These are phyloP conservation scores for Phytophthora pseudosyringae DNA, from an alignment of 352 stramenopile species.

Conservation along the genomic window DNA sequence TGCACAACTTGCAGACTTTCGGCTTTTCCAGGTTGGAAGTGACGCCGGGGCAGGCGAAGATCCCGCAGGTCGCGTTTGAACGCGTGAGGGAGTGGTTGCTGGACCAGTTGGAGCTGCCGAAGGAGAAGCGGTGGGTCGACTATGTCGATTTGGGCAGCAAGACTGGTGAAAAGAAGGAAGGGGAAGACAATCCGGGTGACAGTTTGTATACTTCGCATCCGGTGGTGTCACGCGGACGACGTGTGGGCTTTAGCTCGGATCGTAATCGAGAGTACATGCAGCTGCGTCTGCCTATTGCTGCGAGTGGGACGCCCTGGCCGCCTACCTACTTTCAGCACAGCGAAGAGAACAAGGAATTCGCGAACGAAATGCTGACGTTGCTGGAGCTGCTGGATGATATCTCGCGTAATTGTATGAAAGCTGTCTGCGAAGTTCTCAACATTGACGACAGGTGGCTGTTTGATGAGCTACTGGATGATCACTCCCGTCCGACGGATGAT, in stretches of 20 bases:
- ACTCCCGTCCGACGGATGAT: slow-evolving; percentile 37
- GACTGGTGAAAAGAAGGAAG: not conserved
- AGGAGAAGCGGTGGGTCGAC: slow-evolving; percentile 69
- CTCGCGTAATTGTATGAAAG: slow-evolving; percentile 77
- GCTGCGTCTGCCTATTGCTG: slow-evolving; percentile 63
- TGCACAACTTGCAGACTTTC: slow-evolving; percentile 73
- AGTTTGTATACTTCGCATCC: slow-evolving; percentile 41
- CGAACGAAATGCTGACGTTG: slow-evolving; percentile 60
- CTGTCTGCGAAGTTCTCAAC: slow-evolving; percentile 74
- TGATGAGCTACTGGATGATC: slow-evolving; percentile 70
- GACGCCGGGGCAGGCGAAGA: slow-evolving; percentile 62
- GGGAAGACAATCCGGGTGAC: slow-evolving; percentile 16
- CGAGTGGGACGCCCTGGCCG: slow-evolving; percentile 80
- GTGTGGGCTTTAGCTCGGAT: slow-evolving; percentile 77
- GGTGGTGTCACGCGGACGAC: slow-evolving; percentile 66
- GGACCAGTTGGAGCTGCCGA: slow-evolving; percentile 54
- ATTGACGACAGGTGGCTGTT: slow-evolving; percentile 72
- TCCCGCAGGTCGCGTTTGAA: slow-evolving; percentile 61
- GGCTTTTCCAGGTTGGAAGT: slow-evolving; percentile 80
- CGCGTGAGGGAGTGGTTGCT: slow-evolving; percentile 69
- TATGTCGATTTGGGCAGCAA: slow-evolving; percentile 54
- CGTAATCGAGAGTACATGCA: slow-evolving; percentile 85
- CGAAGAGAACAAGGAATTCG: slow-evolving; percentile 50
- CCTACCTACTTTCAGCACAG: slow-evolving; percentile 68
- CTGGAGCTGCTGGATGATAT: slow-evolving; percentile 70